Base-by-base conservation (phyloP, 331 rosid genomes). In the Prunus yedoensis region DNA sequence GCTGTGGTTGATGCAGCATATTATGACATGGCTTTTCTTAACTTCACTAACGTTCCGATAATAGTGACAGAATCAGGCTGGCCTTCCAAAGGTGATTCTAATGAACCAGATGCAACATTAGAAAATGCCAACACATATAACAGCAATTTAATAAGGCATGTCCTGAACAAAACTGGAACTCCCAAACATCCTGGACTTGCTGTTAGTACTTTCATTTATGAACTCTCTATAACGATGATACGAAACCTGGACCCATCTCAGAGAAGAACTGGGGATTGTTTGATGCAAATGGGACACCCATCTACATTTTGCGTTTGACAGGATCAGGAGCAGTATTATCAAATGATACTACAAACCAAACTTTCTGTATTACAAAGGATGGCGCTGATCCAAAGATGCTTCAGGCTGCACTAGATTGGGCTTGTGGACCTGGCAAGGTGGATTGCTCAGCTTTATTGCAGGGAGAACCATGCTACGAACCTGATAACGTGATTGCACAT, bases 341-440 rank as follows among this genome's bases (percentile, higher is more conserved):
- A 3, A 94, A 94, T 53, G 96, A 91, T 57, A 94, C 98, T 4
- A 78, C 87, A 46, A 91, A 94, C 58, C 84, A 82, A 68, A 94
- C 98, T 46, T 92, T 74, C 74, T 94, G 99, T 51, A 53, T 90
- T 12, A 92, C 87, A 4, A 94, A 87, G 83, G 89, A 89, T 8
- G 93, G 93, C 2, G 89, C 97, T 2, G 97, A 92, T 71, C 53
- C 77, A 1, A 90, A 87, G 87, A 90, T 94, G 97, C 82, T 94
- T 77, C 99, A 94, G 85, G 99, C 99, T 78, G 99, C 97, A 16
- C 76, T 94, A 4, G 99, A 94, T 82, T 94, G 97, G 97, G 99
- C 99, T 23, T 92, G 99, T 78, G 99, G 99, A 68, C 91, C 97
- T 10, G 99, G 97, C 64, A 90, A 88, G 78, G 99, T 95, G 67